These are phyloP conservation scores for Pseudogymnoascus sp. DNA, from an alignment of 2,329 filamentous ascomycete genomes.

Conservation along the genomic window DNA sequence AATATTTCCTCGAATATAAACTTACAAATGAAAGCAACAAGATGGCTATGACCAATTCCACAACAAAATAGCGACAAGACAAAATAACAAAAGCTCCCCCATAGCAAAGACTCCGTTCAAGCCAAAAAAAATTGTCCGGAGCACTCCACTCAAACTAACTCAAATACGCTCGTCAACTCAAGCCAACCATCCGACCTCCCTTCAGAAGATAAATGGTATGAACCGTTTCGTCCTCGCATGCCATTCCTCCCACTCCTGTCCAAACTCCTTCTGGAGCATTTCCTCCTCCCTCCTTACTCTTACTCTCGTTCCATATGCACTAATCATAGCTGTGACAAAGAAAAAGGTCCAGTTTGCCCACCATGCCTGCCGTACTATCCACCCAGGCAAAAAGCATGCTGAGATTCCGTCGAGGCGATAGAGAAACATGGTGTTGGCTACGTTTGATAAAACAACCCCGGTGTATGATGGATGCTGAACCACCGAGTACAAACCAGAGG, in stretches of 20 bases:
- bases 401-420: conserved; percentile 32
- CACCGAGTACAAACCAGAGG: conserved; percentile 11
- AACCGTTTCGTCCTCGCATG: conserved; percentile 40
- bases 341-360: conserved; percentile 15
- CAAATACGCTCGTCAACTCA: not conserved
- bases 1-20: too few relatives aligned
- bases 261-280: conserved; percentile 42
- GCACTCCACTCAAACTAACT: not conserved
- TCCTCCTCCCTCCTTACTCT: conserved; percentile 42
- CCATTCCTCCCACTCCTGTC: conserved; percentile 41
- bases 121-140: too few relatives aligned
- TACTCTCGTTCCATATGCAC: conserved; percentile 21
- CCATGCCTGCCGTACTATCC: not conserved
- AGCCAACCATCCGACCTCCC: not conserved
- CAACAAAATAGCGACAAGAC: too few relatives aligned
- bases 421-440: conserved; percentile 29
- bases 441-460: conserved; percentile 32
- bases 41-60: too few relatives aligned
- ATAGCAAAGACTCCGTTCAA: too few relatives aligned
- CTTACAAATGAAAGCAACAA: too few relatives aligned
- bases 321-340: conserved; percentile 14
- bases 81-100: too few relatives aligned
- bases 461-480: conserved; percentile 19
- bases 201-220: conserved; percentile 37
- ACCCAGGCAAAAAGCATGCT: conserved; percentile 32